Evolutionary conservation across 1,284 basidiomycete species (phyloP), one percentile per base, ranked within the genome.

Genomic region (Naganishia albida): DNA sequence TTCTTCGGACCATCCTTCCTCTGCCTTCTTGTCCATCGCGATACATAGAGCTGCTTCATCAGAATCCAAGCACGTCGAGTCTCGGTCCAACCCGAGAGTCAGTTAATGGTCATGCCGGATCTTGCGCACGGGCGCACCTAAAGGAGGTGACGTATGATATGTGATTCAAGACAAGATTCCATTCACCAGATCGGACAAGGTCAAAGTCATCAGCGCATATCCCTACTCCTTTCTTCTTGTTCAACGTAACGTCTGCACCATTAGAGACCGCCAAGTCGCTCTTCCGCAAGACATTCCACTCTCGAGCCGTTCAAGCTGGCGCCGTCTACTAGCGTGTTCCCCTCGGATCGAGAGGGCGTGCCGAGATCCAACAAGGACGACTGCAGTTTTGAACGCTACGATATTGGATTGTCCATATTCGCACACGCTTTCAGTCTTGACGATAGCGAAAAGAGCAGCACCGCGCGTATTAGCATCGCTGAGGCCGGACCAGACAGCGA

Each of bases 291-390:
- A 23, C 8, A 1, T 4, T 20, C n/a, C 46, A 34, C 30, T 50
- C 34, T 13, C 6, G 46, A 38, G 43, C 49, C 42, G 15, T 64
- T 64, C 62, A 64, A 64, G 62, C 62, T 64, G 62, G 62, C 62
- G 62, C n/a, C 43, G 49, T 30, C 42, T 39, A 64, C 34, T 39
- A 38, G 40, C 25, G 42, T 44, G 25, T 25, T 34, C 52, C 62
- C 34, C 51, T 48, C 52, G 34, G 40, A 43, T 16, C 40, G 39
- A 53, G 50, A 52, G 62, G 62, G 52, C 16, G 18, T 50, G 59
- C 30, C 18, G 39, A 46, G 49, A 52, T 30, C 23, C 38, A 30
- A 30, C 39, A 26, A 28, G 16, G 59, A 42, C 46, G 26, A n/a
- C 42, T 23, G 25, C 49, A 25, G 23, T 26, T 28, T 18, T 20